Conservation (phyloP, 73 alveolate species). For the Durusdinium trenchii region DNA sequence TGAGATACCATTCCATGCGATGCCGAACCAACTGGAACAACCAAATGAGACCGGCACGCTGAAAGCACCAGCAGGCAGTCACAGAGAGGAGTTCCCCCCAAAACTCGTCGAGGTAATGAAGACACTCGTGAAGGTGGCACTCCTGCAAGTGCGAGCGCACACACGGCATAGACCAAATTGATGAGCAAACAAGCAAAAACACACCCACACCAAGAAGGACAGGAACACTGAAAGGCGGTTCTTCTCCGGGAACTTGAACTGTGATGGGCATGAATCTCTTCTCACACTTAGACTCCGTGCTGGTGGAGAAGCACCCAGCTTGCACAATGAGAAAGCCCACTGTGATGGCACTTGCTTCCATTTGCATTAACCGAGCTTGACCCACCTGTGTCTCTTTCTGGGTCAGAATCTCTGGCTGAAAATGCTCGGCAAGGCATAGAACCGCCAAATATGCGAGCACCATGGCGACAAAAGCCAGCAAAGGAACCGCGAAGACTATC, state of each 20-base stretch:
- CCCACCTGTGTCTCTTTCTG: background rate
- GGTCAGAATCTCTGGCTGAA: background rate
- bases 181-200: background rate
- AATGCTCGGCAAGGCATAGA: background rate
- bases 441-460: background rate
- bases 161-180: background rate
- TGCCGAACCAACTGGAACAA: background rate
- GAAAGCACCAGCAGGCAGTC: conserved; percentile 54
- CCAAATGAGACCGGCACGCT: conserved; percentile 6
- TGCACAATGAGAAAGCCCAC: conserved; percentile 34
- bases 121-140: background rate
- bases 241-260: background rate
- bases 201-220: background rate
- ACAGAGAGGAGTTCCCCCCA: background rate
- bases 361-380: background rate
- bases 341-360: conserved; percentile 31
- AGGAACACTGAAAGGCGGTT: background rate
- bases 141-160: background rate
- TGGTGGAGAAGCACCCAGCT: conserved; percentile 21
- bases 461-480: background rate
- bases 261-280: conserved; percentile 5
- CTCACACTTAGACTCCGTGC: background rate
- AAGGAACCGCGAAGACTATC: background rate
- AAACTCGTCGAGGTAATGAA: background rate
- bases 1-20: conserved; percentile 16